Evolutionary conservation across 768 basidiomycete species (phyloP), one percentile per base, ranked within the genome.

Genomic region (Trametes punicea): DNA sequence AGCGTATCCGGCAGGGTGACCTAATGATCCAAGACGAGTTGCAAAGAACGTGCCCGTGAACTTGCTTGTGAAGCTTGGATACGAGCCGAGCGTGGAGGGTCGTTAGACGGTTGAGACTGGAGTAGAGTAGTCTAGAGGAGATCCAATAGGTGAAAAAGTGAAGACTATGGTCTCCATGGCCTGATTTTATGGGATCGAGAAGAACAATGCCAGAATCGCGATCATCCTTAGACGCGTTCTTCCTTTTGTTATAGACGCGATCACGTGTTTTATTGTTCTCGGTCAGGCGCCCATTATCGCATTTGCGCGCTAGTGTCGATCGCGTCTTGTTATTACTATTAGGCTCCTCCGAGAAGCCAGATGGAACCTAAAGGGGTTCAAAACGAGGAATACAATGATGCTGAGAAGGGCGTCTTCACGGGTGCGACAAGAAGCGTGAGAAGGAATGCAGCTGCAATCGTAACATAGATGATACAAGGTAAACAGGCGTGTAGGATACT

Each of bases 181-280:
- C 20, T 15, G 47, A 6, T 46, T 45, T 42, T 57, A 51, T 57
- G 39, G 15, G 11, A 16, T 27, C 34, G 34, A 42, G 42, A 40
- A 34, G 46, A 57, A 57, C 45, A 60, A 55, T 55, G 52, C 42
- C 30, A 38, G 34, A 16, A 27, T 31, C 33, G 18, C 44, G 15
- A 9, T 29, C n/a, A 6, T 34, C 52, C 23, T 27, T 40, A n/a
- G n/a, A 25, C 57, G 57, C 57, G 51, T 25, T 45, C 16, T 13
- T 39, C 33, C 52, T 54, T 54, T 54, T 54, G 54, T 60, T 49
- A 48, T 25, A 30, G 33, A 60, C 53, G 49, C 58, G 58, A 45
- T 55, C 58, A 60, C 58, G 58, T 60, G 58, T 36, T 42, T 27
- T 60, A 60, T 60, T 60, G 58, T 60, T 55, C 58, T 51, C 34